A percentile compares a stretch with the other conserved stretches of the same genome.
phyloP scores from a whole-genome alignment of 2,329 filamentous ascomycete species.

The Bertia moriformis region DNA sequence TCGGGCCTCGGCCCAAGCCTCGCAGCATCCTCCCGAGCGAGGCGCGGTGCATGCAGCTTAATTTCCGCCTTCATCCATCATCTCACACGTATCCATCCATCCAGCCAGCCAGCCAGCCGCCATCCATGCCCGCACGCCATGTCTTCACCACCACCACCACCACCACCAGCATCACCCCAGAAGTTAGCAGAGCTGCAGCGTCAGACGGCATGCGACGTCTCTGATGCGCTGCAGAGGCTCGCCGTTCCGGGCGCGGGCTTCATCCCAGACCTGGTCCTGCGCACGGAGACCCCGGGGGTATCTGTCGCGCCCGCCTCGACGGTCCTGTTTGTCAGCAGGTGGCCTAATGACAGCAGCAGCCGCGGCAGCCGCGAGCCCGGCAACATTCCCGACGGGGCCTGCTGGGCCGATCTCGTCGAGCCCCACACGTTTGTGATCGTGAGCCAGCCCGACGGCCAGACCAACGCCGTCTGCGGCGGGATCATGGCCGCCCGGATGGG shows the following conservation, averaged over 20 bases:
- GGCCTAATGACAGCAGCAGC: constrained; percentile 26
- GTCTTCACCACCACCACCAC: constrained; percentile 1
- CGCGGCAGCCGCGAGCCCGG: constrained; percentile 7
- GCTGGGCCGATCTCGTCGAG: constrained; percentile 54
- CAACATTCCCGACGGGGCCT: constrained; percentile 42
- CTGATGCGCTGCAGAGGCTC: constrained; percentile 59
- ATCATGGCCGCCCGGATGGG: constrained; percentile 63
- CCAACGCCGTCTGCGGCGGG: constrained; percentile 61
- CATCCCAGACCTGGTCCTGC: constrained; percentile 36
- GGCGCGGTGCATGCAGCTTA: no score
- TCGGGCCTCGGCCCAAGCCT: no score
- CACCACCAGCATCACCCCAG: not conserved
- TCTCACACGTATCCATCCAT: not conserved
- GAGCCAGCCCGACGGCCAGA: constrained; percentile 48
- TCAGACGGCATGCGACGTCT: constrained; percentile 42
- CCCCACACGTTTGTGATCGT: constrained; percentile 49
- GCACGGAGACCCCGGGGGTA: constrained; percentile 13
- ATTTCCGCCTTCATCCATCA: not conserved
- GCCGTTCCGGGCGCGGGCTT: constrained; percentile 52
- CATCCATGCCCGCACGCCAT: not conserved
- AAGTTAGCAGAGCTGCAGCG: constrained; percentile 7
- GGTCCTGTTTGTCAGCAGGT: constrained; percentile 48
- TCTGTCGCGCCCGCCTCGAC: constrained; percentile 41
- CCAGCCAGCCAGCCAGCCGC: not conserved
- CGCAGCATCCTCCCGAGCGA: no score